Base-by-base conservation (phyloP, 75 land plant genomes). In the Azolla pinnata region DNA sequence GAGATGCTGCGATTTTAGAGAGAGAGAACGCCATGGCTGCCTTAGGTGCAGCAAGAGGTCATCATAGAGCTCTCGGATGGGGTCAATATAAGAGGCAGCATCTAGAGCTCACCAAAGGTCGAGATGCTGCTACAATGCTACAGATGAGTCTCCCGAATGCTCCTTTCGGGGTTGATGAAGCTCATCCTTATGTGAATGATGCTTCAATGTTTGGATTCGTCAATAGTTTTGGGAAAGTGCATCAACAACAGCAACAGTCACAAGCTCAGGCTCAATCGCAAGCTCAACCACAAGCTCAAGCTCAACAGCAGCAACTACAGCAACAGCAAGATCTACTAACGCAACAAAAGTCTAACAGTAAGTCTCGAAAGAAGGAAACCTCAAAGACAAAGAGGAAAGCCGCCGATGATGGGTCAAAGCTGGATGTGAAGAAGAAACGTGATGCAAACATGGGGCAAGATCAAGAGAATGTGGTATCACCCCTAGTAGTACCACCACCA, bases 11-110 rank as follows among this genome's bases (percentile, higher is more conserved):
- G 1, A 46, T 69, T 28, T 32, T 55, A 66, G 74, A 56, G 35
- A 29, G 76, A 31, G 76, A 73, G 33, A 57, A 56, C 46, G 76
- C 76, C 24, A n/a, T 69, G 34, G 60, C 61, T 4, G 67, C 75
- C 27, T 74, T 73, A 14, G 64, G 54, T 12, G 24, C 31, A 53
- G 44, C 57, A 33, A 54, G 57, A 18, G 65, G 56, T 21, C 58
- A 63, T 9, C 58, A 63, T 9, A 63, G 65, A 35, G 31, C 24
- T 31, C 40, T 35, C 31, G 60, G 60, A 24, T 63, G 65, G 65
- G 27, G 54, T 33, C 58, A 38, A 17, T 63, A 54, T 27, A 63
- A 54, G 34, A 21, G 29, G 29, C 54, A 46, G 49, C n/a, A n/a
- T n/a, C n/a, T n/a, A n/a, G 23, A 26, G 27, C 29, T 25, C 4